Conservation (phyloP, 176 grass and related monocot species). For the Alopecurus myosuroides region DNA sequence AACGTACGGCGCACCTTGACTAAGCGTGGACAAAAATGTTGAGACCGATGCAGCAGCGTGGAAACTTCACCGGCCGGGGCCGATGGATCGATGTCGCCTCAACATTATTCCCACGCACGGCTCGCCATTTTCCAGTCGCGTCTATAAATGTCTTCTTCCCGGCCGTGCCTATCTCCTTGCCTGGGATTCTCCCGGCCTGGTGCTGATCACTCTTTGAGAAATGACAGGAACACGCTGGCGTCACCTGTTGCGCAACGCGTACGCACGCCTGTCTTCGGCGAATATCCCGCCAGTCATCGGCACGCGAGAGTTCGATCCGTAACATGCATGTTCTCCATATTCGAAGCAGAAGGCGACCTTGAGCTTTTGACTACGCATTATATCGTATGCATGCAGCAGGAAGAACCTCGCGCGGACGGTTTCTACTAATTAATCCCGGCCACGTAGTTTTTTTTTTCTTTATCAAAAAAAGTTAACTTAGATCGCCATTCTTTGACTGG, state of each 20-base stretch:
- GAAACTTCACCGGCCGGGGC: neutral
- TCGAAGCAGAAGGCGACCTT: neutral
- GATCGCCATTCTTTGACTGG: neutral
- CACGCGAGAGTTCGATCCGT: neutral
- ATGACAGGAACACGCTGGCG: neutral
- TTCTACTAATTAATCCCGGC: neutral
- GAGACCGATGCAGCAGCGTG: neutral
- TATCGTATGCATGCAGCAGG: neutral
- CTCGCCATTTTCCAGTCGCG: neutral
- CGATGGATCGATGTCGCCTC: neutral
- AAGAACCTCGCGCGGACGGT: neutral
- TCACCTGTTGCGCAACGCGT: neutral
- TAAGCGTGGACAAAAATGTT: neutral
- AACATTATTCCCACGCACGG: neutral
- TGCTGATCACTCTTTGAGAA: neutral
- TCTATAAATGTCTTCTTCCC: neutral
- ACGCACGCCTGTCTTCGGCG: neutral
- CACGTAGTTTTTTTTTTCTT: too few species aligned
- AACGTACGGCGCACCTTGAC: conserved; percentile 9
- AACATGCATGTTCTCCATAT: neutral
- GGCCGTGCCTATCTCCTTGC: neutral
- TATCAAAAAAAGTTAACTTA: too few species aligned
- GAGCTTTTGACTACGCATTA: neutral
- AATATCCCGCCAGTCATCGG: neutral
- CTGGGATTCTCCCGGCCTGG: too few species aligned